A percentile compares a stretch with the other conserved stretches of the same genome.
Conservation (phyloP, 768 basidiomycete species). For the Pulveroboletus sp. region DNA sequence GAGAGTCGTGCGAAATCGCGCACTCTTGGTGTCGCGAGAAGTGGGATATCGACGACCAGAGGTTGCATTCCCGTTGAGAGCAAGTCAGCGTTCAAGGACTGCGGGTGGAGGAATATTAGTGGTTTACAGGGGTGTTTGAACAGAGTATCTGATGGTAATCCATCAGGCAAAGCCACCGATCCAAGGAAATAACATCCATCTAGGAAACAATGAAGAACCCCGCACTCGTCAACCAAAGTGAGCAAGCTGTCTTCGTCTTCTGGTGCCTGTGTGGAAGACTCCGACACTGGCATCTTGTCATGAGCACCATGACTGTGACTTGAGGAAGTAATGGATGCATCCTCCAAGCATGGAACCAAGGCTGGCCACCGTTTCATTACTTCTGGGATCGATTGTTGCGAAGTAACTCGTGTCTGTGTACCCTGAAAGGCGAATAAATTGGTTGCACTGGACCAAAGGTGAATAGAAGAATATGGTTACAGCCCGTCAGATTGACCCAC, state of each 20-base stretch:
- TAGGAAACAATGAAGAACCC: conserved; percentile 62
- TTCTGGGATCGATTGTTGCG: conserved; percentile 49
- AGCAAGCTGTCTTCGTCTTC: conserved; percentile 66
- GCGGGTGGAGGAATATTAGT: conserved; percentile 50
- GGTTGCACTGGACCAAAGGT: conserved; percentile 51
- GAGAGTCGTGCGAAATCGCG: conserved; percentile 73
- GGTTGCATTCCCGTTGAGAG: conserved; percentile 37
- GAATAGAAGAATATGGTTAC: conserved; percentile 7
- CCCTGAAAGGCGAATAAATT: conserved; percentile 83
- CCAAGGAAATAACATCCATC: conserved; percentile 79
- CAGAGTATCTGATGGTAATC: conserved; percentile 28
- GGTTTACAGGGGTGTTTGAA: conserved; percentile 47
- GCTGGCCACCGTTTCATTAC: conserved; percentile 70
- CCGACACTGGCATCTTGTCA: conserved; percentile 27
- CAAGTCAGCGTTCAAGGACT: conserved; percentile 24
- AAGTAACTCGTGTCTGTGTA: conserved; percentile 48
- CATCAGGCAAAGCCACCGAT: conserved; percentile 35
- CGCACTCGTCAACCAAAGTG: conserved; percentile 54
- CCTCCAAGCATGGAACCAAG: conserved; percentile 49
- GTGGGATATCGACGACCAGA: conserved; percentile 48
- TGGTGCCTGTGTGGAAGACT: conserved; percentile 27
- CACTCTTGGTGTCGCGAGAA: conserved; percentile 52
- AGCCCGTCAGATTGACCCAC: conserved; percentile 40
- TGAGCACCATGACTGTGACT: conserved; percentile 31
- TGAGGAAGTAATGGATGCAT: conserved; percentile 59